phyloP scores from a whole-genome alignment of 176 grass and related monocot species.

The Tillandsia leiboldiana region DNA sequence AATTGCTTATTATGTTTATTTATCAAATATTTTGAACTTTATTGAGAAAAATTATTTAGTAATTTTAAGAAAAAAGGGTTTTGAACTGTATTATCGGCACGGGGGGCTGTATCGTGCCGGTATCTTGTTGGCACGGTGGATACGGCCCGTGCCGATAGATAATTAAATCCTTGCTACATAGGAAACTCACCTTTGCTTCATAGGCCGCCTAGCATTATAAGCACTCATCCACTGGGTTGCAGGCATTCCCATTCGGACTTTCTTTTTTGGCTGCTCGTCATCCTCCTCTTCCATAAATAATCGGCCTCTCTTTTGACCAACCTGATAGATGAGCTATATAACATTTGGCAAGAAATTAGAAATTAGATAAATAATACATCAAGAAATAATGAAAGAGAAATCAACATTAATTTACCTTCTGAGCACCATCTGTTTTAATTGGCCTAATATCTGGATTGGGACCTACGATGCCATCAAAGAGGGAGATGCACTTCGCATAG shows the following conservation, averaged over 20 bases:
- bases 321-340: slow-evolving; percentile 64
- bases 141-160: no score
- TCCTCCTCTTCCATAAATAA: slow-evolving; percentile 75
- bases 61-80: no score
- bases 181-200: slow-evolving; percentile 69
- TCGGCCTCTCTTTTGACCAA: slow-evolving; percentile 90
- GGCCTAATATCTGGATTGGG: slow-evolving; percentile 85
- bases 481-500: slow-evolving; percentile 87
- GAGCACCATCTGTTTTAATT: slow-evolving; percentile 94
- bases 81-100: no score
- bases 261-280: slow-evolving; percentile 92
- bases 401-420: slow-evolving; percentile 54
- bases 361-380: slow-evolving; percentile 1
- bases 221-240: slow-evolving; percentile 89
- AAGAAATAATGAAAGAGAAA: slow-evolving; percentile 4
- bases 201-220: slow-evolving; percentile 84
- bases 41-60: no score
- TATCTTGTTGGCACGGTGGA: no score
- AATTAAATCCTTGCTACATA: background rate
- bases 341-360: slow-evolving; percentile 26
- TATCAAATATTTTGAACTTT: no score
- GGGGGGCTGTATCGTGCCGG: no score
- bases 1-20: no score
- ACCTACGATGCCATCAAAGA: slow-evolving; percentile 93
- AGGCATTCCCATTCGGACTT: slow-evolving; percentile 87